phyloP scores from a whole-genome alignment of 176 grass and related monocot genomes.

The Carex parvula region DNA sequence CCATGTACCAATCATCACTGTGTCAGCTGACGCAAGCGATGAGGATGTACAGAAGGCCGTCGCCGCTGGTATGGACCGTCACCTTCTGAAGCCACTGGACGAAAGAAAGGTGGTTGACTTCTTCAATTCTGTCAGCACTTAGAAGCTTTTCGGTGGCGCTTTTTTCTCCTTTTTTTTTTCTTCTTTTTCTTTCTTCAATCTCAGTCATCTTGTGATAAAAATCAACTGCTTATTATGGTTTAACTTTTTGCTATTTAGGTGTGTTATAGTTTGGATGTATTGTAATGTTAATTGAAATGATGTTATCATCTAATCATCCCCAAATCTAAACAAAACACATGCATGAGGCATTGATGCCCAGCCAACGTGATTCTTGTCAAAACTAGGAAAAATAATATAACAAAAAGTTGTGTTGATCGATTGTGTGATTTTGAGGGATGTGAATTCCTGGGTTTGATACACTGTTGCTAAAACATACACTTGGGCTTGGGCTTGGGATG shows the following conservation, averaged over 20 bases:
- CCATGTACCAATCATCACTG: conserved; percentile 50
- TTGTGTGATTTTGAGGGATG: no score
- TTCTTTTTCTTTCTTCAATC: not conserved
- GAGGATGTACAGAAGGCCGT: conserved; percentile 37
- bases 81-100: conserved; percentile 53
- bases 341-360: no score
- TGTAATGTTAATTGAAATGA: not conserved
- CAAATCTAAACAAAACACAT: not conserved
- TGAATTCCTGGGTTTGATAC: no score
- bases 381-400: not conserved
- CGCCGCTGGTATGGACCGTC: conserved; percentile 47
- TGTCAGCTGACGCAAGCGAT: conserved; percentile 43
- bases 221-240: not conserved
- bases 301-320: not conserved
- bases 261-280: not conserved
- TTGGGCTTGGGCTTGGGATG: no score
- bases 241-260: not conserved
- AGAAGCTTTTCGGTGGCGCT: not conserved
- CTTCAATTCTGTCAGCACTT: not conserved
- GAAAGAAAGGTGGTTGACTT: not conserved
- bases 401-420: no score
- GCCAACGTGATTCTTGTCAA: not conserved
- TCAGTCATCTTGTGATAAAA: not conserved
- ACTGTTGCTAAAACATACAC: no score
- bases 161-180: not conserved